Conservation (phyloP, 352 stramenopile genomes). For the Pythium guiyangense region DNA sequence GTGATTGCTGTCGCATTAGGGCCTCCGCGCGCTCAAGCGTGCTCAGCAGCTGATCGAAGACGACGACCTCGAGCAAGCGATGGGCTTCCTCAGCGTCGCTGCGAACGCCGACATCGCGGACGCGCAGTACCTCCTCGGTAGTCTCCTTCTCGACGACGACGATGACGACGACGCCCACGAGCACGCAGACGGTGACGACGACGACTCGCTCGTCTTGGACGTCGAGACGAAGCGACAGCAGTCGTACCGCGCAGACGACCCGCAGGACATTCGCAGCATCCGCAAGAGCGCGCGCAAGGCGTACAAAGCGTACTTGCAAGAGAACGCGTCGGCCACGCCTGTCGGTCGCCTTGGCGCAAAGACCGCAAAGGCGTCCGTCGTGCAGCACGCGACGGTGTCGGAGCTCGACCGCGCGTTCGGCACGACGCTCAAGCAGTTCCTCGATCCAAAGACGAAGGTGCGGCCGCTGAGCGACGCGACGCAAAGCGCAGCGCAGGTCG, state of each 20-base stretch:
- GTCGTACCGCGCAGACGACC: constrained; percentile 35
- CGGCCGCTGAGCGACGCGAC: constrained; percentile 30
- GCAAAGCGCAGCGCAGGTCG: constrained; percentile 16
- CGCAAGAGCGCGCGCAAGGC: constrained; percentile 66
- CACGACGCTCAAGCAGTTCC: constrained; percentile 58
- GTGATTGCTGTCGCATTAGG: constrained; percentile 14
- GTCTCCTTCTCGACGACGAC: constrained; percentile 47
- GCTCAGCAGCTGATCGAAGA: constrained; percentile 54
- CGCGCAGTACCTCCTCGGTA: constrained; percentile 73
- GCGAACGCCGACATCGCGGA: constrained; percentile 60
- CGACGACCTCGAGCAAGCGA: constrained; percentile 48
- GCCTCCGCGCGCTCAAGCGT: constrained; percentile 41
- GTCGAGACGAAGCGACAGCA: constrained; percentile 65
- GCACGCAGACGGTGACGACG: constrained; percentile 12
- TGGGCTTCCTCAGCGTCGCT: constrained; percentile 55
- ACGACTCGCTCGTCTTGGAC: constrained; percentile 52
- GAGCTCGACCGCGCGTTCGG: constrained; percentile 71
- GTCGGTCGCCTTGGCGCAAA: constrained; percentile 15
- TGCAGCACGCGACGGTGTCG: constrained; percentile 51
- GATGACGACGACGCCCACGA: constrained; percentile 22
- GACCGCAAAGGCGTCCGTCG: constrained; percentile 35
- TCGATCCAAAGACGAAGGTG: constrained; percentile 56
- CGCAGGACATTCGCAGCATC: constrained; percentile 64
- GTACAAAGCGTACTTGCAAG: constrained; percentile 71
- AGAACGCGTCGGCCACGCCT: constrained; percentile 23